phyloP scores from a whole-genome alignment of 2,329 filamentous ascomycete species.

The Blastomyces parvus region DNA sequence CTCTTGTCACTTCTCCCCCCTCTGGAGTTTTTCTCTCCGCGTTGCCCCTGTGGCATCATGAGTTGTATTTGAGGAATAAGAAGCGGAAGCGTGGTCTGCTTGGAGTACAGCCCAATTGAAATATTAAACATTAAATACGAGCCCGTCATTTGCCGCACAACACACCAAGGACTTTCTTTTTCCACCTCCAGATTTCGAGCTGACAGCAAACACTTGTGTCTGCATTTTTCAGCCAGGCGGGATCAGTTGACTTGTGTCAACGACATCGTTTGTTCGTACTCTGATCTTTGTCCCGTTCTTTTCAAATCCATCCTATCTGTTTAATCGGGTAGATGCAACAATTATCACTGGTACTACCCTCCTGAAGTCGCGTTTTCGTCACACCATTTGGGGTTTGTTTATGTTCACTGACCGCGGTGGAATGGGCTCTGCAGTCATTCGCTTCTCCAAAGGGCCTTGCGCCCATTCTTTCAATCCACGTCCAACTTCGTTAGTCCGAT shows the following conservation, averaged over 20 bases:
- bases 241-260: not conserved
- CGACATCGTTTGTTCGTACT: not conserved
- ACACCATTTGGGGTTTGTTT: not conserved
- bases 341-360: not conserved
- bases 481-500: constrained; percentile 9
- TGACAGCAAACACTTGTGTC: not conserved
- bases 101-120: not conserved
- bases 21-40: not conserved
- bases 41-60: not conserved
- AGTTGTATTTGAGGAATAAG: not conserved
- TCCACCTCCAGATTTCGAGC: not conserved
- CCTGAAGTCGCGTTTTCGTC: constrained; percentile 1
- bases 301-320: not conserved
- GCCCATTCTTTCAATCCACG: not conserved
- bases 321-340: not conserved
- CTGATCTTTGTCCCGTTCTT: not conserved
- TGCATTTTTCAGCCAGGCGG: not conserved
- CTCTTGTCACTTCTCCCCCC: not conserved
- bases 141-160: not conserved
- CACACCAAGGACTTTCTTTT: not conserved
- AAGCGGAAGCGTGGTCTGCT: not conserved
- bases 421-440: not conserved
- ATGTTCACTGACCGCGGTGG: constrained; percentile 1
- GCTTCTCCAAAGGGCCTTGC: not conserved
- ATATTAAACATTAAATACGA: not conserved